Conservation (phyloP, 2,329 filamentous ascomycete genomes). For the Simplicillium sp. region DNA sequence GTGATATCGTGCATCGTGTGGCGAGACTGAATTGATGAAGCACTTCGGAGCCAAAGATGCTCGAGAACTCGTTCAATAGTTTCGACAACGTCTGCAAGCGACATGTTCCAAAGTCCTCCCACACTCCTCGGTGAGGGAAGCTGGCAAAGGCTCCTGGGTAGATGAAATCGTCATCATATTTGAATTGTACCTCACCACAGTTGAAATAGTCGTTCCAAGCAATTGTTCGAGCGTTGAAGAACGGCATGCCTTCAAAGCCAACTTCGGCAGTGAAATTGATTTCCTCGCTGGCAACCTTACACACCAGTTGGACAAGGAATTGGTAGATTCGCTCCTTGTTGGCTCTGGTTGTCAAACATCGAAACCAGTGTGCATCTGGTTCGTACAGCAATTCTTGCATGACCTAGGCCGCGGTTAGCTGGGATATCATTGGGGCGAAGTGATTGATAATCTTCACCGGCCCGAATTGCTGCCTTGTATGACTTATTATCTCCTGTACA, state of each 20-base stretch:
- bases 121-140: neutral
- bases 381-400: conserved; percentile 25
- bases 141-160: neutral
- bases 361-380: conserved; percentile 22
- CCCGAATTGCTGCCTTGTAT: neutral
- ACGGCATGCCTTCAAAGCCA: too few relatives aligned
- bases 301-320: too few relatives aligned
- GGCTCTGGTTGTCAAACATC: too few relatives aligned
- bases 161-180: conserved; percentile 1
- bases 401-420: conserved; percentile 3
- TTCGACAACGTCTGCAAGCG: too few relatives aligned
- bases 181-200: neutral
- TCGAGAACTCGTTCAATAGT: neutral
- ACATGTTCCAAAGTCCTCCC: too few relatives aligned
- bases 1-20: too few relatives aligned
- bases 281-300: too few relatives aligned
- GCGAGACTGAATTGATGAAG: too few relatives aligned
- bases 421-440: conserved; percentile 9
- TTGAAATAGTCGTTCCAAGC: neutral
- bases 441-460: conserved; percentile 5
- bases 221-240: neutral
- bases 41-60: neutral
- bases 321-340: too few relatives aligned
- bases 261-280: too few relatives aligned
- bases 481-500: conserved; percentile 15